Base-by-base conservation (phyloP, 1,139 yeast genomes). In the Yamadazyma dendronema region DNA sequence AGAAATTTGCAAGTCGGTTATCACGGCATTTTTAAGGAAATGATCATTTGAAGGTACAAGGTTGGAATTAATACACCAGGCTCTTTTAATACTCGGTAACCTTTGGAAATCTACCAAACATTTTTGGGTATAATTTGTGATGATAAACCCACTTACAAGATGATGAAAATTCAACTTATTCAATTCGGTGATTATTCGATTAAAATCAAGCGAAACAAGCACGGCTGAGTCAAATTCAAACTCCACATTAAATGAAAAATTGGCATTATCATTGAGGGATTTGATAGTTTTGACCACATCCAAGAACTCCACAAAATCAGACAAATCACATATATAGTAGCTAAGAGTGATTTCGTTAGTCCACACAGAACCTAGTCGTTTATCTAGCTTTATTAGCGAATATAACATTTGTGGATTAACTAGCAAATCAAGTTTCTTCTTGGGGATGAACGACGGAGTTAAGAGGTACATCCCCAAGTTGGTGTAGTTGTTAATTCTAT, bases 191-290 rank as follows among this genome's bases (percentile, higher is more conserved):
- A 54, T 30, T 4, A 53, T 29, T 21, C 30, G 15, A 24, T 38
- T 40, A 11, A 55, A 28, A 33, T 46, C 44, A 2, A 57, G 33
- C 15, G 41, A 19, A 14, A 46, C 48, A 28, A 47, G 37, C 6
- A 54, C 39, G 3, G 48, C 55, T 3, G 54, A 49, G 23, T 53
- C 53, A 31, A 58, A 47, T 34, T 56, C 62, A 13, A 57, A 17
- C 35, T 58, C 63, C 3, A 58, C 33, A 37, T 55, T 53, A 33
- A 44, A 53, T 5, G 38, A 33, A 13, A 21, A n/a, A 32, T 30
- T 17, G 9, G 25, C 13, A 4, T 13, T 8, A 14, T 12, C 24
- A 14, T 23, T 11, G 5, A n/a, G 5, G 9, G 17, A 4, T 10
- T 28, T 31, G 22, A 40, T 5, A 25, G 28, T 33, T 17, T 26